Base-by-base conservation (phyloP, 192 early-diverging fungal species). In the Gaertneriomyces semiglobifer region DNA sequence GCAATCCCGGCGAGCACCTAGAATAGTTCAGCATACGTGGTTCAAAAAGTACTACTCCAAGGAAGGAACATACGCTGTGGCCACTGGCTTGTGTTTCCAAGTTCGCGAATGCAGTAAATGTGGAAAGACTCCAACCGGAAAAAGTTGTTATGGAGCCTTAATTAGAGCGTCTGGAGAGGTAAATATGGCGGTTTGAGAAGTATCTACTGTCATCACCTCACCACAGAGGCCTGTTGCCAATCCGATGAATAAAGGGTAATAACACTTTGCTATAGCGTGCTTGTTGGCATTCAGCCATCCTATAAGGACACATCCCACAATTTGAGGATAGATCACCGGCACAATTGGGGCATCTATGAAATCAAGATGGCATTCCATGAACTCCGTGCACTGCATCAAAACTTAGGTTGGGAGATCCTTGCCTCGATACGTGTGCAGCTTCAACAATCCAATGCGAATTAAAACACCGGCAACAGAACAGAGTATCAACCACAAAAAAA, bases 151-250 rank as follows among this genome's bases (percentile, higher is more conserved):
- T 68, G 16, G 69, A 69, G 14, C 72, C 69, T 63, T 54, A 38
- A 42, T 7, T 50, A 39, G 41, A 60, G 53, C 48, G 4, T 3
- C 8, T 18, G 41, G 44, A 54, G 47, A 42, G 59, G 33, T 12
- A 41, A 18, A n/a, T 19, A 1, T 48, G 9, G 14, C 38, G 12
- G 68, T 40, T 43, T 33, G 48, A 55, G 20, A 41, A 48, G 25
- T 16, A 71, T 46, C 67, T 47, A 0, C 48, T 54, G 18, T 48
- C 44, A 14, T 4, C 5, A 19, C 41, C 64, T 14, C 62, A 70
- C 77, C 77, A 52, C 77, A 79, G 10, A 79, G 64, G 4, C 77
- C 77, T 7, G 77, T 72, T 1, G 72, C 56, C 14, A 79, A 25
- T 14, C 66, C 77, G 16, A 75, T 44, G 47, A 65, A 66, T 19